A percentile compares a stretch with the other conserved stretches of the same genome.
Evolutionary conservation across 371 early-diverging fungal genomes (phyloP).

Genomic region (Pancytospora philotis): DNA sequence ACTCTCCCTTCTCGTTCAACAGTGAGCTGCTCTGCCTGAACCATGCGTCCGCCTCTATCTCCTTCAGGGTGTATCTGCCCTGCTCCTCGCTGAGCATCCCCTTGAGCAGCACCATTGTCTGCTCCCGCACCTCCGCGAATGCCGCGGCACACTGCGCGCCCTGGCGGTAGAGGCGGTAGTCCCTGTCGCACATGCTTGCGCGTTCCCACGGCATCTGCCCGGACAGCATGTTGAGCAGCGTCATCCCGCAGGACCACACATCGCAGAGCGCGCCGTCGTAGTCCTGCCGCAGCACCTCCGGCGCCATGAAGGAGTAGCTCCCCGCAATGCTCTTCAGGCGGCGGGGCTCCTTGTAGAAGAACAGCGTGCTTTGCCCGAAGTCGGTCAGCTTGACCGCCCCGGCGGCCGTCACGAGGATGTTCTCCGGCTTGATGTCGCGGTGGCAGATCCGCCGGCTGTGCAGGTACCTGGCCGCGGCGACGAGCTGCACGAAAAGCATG

Average conservation of each 20-base stretch:
- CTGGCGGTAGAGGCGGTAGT: conserved; percentile 55
- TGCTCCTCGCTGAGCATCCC: conserved; percentile 78
- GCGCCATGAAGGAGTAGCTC: conserved; percentile 65
- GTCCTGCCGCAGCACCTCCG: conserved; percentile 61
- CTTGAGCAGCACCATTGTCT: conserved; percentile 62
- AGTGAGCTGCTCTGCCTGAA: conserved; percentile 25
- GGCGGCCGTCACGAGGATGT: conserved; percentile 59
- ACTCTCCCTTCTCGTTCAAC: conserved; percentile 29
- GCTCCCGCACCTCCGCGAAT: conserved; percentile 35
- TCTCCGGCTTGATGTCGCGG: conserved; percentile 72
- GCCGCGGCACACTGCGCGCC: conserved; percentile 40
- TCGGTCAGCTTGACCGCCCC: conserved; percentile 58
- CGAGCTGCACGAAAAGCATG: conserved; percentile 92
- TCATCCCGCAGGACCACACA: conserved; percentile 65
- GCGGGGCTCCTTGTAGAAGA: conserved; percentile 58
- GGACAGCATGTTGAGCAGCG: conserved; percentile 62
- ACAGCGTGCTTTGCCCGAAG: conserved; percentile 62
- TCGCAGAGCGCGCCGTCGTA: conserved; percentile 63
- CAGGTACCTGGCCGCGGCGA: conserved; percentile 90
- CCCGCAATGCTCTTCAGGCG: conserved; percentile 62
- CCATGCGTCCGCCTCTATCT: conserved; percentile 36
- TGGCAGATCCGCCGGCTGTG: conserved; percentile 92
- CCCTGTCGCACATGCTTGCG: conserved; percentile 62
- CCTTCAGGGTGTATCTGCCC: conserved; percentile 63
- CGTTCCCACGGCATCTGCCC: conserved; percentile 66